Evolutionary conservation across 2,329 filamentous ascomycete species (phyloP).

Genomic region (Trichoderma arundinaceum): DNA sequence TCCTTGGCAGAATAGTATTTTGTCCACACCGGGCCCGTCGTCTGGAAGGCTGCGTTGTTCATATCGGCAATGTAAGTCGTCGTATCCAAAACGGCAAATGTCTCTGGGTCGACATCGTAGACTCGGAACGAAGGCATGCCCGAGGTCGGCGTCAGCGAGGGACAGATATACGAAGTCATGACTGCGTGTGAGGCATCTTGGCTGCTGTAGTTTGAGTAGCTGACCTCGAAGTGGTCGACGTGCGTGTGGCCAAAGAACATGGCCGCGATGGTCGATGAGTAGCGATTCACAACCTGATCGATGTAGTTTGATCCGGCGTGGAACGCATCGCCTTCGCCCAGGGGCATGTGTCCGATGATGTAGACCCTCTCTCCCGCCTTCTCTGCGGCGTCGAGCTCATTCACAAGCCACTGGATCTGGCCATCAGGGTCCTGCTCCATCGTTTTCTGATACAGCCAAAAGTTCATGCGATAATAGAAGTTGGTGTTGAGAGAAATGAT

Average conservation of each 20-base stretch:
- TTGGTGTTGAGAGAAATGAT: constrained; percentile 67
- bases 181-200: constrained; percentile 52
- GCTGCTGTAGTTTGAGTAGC: constrained; percentile 55
- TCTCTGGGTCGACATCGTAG: constrained; percentile 63
- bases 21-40: constrained; percentile 55
- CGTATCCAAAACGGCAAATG: constrained; percentile 60
- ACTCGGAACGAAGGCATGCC: constrained; percentile 63
- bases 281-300: constrained; percentile 60
- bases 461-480: constrained; percentile 64
- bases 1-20: constrained; percentile 63
- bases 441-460: constrained; percentile 58
- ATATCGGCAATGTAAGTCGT: constrained; percentile 62
- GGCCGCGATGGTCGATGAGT: constrained; percentile 58
- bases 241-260: constrained; percentile 66
- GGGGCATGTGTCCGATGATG: constrained; percentile 63
- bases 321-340: constrained; percentile 57
- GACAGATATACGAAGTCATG: constrained; percentile 59
- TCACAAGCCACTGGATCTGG: constrained; percentile 60
- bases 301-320: constrained; percentile 59
- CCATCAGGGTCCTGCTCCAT: constrained; percentile 56
- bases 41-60: constrained; percentile 50
- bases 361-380: constrained; percentile 58
- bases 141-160: constrained; percentile 60
- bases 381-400: constrained; percentile 60
- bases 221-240: constrained; percentile 61